Evolutionary conservation across 805 yeast species (phyloP).

Genomic region (Saitoella complicata): DNA sequence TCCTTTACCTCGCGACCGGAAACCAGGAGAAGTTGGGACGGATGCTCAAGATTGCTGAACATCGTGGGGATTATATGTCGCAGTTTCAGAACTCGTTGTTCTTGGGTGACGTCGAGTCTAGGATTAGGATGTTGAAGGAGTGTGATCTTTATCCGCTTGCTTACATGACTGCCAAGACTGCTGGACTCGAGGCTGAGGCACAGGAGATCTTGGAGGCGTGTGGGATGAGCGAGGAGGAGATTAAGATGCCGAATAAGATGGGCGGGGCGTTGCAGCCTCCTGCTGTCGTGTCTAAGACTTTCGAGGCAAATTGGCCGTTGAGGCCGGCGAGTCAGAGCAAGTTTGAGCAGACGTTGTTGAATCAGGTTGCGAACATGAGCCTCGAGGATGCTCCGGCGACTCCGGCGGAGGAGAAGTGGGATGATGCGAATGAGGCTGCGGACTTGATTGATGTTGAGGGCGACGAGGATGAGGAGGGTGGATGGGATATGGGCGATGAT

Average conservation of each 20-base stretch:
- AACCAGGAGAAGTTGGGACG: conserved; percentile 55
- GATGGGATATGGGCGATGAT: conserved; percentile 23
- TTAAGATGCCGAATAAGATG: conserved; percentile 37
- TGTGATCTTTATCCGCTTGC: conserved; percentile 81
- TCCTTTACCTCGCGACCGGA: conserved; percentile 75
- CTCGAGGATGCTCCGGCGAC: conserved; percentile 29
- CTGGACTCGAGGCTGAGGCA: conserved; percentile 65
- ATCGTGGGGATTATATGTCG: conserved; percentile 65
- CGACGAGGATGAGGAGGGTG: conserved; percentile 15
- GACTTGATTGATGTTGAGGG: conserved; percentile 14
- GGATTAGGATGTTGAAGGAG: conserved; percentile 56
- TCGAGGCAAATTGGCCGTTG: conserved; percentile 61
- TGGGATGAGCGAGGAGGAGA: conserved; percentile 45
- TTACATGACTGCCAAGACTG: conserved; percentile 77
- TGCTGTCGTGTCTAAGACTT: conserved; percentile 31
- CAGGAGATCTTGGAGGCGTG: conserved; percentile 53
- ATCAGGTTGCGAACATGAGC: conserved; percentile 52
- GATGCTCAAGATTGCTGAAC: conserved; percentile 82
- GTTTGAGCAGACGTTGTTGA: conserved; percentile 71
- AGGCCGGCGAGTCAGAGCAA: conserved; percentile 54
- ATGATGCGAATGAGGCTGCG: conserved; percentile 15
- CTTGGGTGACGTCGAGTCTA: conserved; percentile 54
- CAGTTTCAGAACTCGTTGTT: conserved; percentile 71
- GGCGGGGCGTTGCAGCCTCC: conserved; percentile 30
- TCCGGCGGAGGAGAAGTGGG: conserved; percentile 8